Percentiles rank a stretch among this genome's conserved stretches.
Conservation (phyloP, 345 rosid genomes). For the Ricinus communis region DNA sequence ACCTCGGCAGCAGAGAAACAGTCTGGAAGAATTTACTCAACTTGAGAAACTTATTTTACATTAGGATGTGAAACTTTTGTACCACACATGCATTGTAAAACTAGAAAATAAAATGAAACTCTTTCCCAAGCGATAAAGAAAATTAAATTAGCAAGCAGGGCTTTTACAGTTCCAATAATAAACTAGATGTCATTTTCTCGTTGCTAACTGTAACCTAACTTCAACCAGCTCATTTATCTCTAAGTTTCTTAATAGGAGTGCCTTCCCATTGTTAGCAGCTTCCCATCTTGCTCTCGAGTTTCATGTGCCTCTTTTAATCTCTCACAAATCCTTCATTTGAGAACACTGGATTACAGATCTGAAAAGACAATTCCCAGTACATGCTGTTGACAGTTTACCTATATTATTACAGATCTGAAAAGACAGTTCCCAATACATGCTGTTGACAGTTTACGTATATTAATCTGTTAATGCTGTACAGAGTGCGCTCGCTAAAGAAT, state of each 20-base stretch:
- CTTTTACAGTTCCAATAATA: no score
- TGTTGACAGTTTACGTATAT: neutral
- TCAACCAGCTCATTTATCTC: neutral
- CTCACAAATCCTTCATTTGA: neutral
- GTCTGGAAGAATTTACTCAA: no score
- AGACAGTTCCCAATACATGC: neutral
- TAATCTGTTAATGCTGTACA: constrained; percentile 11
- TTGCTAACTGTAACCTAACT: neutral
- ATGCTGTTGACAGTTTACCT: neutral
- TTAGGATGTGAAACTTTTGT: no score
- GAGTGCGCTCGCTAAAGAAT: neutral
- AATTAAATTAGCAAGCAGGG: no score
- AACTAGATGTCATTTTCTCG: no score
- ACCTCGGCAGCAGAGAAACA: no score
- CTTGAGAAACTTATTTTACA: no score
- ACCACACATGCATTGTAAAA: no score
- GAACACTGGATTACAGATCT: neutral
- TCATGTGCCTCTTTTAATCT: neutral
- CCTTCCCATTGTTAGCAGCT: neutral
- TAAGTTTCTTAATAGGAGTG: neutral
- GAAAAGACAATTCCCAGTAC: neutral
- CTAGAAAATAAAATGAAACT: no score
- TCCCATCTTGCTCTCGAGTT: neutral
- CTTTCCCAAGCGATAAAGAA: no score
- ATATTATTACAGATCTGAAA: no score